Conservation (phyloP, 495 filamentous ascomycete species). For the Tuber aestivum region DNA sequence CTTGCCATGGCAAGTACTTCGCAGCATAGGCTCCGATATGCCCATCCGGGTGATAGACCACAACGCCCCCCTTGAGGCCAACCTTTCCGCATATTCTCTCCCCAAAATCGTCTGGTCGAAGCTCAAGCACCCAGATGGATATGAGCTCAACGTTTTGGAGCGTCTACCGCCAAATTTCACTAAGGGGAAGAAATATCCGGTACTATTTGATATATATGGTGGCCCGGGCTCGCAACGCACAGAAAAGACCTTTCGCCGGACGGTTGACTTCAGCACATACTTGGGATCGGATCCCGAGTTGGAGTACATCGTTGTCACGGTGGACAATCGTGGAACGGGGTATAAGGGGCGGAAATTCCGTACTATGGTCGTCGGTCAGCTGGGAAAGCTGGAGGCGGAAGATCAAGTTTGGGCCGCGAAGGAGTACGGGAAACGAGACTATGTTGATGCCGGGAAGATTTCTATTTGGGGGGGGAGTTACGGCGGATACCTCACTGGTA, state of each 20-base stretch:
- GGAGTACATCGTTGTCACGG: slow-evolving; percentile 52
- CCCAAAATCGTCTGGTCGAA: slow-evolving; percentile 50
- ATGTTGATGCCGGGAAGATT: slow-evolving; percentile 51
- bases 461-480: slow-evolving; percentile 58
- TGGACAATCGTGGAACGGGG: slow-evolving; percentile 57
- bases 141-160: slow-evolving; percentile 49
- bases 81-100: slow-evolving; percentile 50
- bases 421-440: slow-evolving; percentile 45
- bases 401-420: slow-evolving; percentile 56
- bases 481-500: slow-evolving; percentile 55
- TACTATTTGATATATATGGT: slow-evolving; percentile 55
- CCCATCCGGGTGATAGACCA: slow-evolving; percentile 50
- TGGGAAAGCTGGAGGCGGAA: slow-evolving; percentile 52
- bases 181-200: slow-evolving; percentile 52
- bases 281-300: slow-evolving; percentile 55
- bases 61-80: slow-evolving; percentile 48
- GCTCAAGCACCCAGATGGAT: slow-evolving; percentile 49
- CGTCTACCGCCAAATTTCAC: slow-evolving; percentile 51
- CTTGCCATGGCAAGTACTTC: slow-evolving; percentile 54
- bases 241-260: slow-evolving; percentile 45
- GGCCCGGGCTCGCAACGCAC: slow-evolving; percentile 49
- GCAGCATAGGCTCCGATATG: slow-evolving; percentile 47
- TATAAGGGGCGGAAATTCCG: slow-evolving; percentile 53
- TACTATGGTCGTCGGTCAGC: slow-evolving; percentile 46
- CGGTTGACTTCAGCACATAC: slow-evolving; percentile 50